phyloP scores from a whole-genome alignment of 2,329 filamentous ascomycete genomes.

The Epichloe brachyelytri region DNA sequence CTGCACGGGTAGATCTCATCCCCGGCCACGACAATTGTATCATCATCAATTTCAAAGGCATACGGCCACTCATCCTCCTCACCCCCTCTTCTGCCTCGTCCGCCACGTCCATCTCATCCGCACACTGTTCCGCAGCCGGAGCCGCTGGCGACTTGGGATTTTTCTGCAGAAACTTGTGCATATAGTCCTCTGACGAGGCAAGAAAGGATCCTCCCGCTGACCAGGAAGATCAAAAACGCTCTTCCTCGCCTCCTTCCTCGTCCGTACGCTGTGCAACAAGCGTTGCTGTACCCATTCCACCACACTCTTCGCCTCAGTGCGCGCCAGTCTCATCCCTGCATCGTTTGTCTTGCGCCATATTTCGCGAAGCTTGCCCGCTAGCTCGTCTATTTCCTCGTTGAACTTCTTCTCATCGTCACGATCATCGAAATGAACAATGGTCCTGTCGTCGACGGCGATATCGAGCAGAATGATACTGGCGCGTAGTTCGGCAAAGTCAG shows the following conservation, averaged over 20 bases:
- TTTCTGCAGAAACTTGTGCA: conserved; percentile 32
- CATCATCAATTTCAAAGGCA: not conserved
- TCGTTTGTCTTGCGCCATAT: conserved; percentile 55
- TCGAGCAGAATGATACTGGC: conserved; percentile 58
- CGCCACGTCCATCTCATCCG: not conserved
- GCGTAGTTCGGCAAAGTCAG: conserved; percentile 56
- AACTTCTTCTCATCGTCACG: conserved; percentile 35
- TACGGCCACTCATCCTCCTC: not conserved
- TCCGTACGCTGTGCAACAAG: conserved; percentile 57
- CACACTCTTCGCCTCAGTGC: conserved; percentile 64
- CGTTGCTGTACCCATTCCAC: conserved; percentile 66
- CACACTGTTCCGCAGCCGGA: not conserved
- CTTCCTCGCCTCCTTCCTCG: conserved; percentile 41
- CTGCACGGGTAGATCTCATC: conserved; percentile 2
- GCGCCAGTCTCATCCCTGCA: conserved; percentile 56
- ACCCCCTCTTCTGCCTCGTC: not conserved
- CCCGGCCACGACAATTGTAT: conserved; percentile 11
- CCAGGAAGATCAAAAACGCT: conserved; percentile 33
- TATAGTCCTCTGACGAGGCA: conserved; percentile 35
- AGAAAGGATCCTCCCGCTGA: conserved; percentile 23
- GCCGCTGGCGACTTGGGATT: conserved; percentile 7
- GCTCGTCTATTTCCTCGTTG: conserved; percentile 56
- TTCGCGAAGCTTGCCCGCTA: conserved; percentile 46
- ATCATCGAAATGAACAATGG: conserved; percentile 15
- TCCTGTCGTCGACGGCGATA: conserved; percentile 56